Evolutionary conservation across 176 grass and related monocot genomes (phyloP).

Genomic region (Triticum turgidum): DNA sequence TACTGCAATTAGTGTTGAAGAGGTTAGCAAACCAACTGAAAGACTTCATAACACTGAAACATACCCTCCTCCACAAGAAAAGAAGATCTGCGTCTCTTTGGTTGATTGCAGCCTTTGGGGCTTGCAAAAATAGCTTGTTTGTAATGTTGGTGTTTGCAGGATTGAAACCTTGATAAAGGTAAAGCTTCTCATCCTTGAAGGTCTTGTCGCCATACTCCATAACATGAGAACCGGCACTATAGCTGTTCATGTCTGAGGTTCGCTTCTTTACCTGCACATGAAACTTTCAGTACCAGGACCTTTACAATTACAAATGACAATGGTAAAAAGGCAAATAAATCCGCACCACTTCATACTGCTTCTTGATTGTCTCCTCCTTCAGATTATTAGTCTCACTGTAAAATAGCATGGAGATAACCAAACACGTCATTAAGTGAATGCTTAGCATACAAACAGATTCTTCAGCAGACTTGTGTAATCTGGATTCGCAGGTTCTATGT

Average conservation of each 20-base stretch:
- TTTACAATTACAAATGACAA: conserved; percentile 1
- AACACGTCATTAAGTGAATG: background rate
- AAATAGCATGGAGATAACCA: conserved; percentile 22
- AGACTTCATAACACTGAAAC: background rate
- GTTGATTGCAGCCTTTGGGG: conserved; percentile 50
- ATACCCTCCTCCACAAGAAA: conserved; percentile 82
- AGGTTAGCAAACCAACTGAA: background rate
- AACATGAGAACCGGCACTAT: conserved; percentile 64
- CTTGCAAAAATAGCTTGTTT: conserved; percentile 40
- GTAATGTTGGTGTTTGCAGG: conserved; percentile 59
- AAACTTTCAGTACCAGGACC: background rate
- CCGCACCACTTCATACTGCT: conserved; percentile 65
- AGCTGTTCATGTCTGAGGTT: conserved; percentile 56
- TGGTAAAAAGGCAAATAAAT: background rate
- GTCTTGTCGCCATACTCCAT: conserved; percentile 93
- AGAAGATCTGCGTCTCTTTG: conserved; percentile 90
- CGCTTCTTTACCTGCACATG: conserved; percentile 66
- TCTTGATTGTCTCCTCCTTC: conserved; percentile 75
- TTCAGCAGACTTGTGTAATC: background rate
- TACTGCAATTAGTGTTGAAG: background rate
- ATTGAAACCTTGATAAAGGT: conserved; percentile 88
- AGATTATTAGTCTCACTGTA: conserved; percentile 72
- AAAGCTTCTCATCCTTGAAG: conserved; percentile 77
- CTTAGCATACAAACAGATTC: background rate
- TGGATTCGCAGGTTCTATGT: background rate